A percentile compares a stretch with the other conserved stretches of the same genome.
These are phyloP conservation scores for Hypoxylon trugodes DNA, from an alignment of 495 filamentous ascomycete genomes.

Conservation along the genomic window DNA sequence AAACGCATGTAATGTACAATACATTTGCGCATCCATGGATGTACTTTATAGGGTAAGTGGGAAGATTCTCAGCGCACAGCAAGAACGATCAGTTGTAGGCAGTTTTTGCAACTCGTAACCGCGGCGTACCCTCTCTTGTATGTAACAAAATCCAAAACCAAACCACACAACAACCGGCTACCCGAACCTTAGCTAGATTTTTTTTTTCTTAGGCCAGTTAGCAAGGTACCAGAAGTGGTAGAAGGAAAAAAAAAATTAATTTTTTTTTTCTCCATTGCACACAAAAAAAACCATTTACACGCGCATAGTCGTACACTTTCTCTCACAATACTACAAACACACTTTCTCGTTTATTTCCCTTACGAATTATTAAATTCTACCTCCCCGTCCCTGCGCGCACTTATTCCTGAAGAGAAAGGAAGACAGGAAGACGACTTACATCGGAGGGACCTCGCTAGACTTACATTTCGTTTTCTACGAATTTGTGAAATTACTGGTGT, in stretches of 20 bases:
- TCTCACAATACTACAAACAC: conserved; percentile 30
- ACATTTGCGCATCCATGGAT: too few relatives aligned
- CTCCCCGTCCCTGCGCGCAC: conserved; percentile 11
- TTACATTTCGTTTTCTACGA: conserved; percentile 19
- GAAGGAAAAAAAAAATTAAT: conserved; percentile 8
- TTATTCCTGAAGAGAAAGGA: conserved; percentile 14
- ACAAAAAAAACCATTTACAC: conserved; percentile 35
- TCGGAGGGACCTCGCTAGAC: conserved; percentile 18
- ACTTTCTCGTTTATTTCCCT: conserved; percentile 23
- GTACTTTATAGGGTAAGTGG: too few relatives aligned
- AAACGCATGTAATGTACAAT: too few relatives aligned
- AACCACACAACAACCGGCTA: conserved; percentile 25
- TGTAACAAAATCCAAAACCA: conserved; percentile 21
- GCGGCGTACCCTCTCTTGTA: conserved; percentile 22
- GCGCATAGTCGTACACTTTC: conserved; percentile 25
- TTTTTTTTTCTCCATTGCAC: conserved; percentile 34
- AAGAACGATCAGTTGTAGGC: conserved; percentile 16
- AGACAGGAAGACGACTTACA: conserved; percentile 17
- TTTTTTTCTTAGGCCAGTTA: conserved; percentile 35
- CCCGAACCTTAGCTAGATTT: conserved; percentile 32
- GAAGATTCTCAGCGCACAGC: neutral
- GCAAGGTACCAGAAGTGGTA: conserved; percentile 18
- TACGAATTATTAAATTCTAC: conserved; percentile 33
- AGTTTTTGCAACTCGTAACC: conserved; percentile 10
- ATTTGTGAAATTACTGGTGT: conserved; percentile 18